phyloP scores from a whole-genome alignment of 768 basidiomycete genomes.

The Suillus lakei region DNA sequence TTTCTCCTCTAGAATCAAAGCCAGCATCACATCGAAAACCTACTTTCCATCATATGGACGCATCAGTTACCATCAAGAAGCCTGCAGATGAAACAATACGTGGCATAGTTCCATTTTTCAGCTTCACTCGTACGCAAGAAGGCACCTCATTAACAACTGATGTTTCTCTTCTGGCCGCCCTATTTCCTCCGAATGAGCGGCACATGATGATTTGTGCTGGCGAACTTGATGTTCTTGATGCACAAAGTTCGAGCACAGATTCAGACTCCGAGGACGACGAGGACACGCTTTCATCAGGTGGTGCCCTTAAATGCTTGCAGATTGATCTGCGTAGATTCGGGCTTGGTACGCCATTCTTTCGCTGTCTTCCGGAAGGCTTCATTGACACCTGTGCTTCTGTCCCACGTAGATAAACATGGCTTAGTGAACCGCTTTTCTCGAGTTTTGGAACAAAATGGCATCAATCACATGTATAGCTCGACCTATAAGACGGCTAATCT shows the following conservation, averaged over 20 bases:
- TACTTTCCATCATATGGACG: conserved; percentile 10
- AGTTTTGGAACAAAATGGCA: conserved; percentile 70
- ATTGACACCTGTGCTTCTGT: conserved; percentile 8
- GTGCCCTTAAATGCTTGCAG: conserved; percentile 68
- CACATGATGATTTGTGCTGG: conserved; percentile 77
- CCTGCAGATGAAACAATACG: conserved; percentile 7
- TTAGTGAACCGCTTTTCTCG: conserved; percentile 78
- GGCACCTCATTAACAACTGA: conserved; percentile 80
- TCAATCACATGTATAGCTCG: conserved; percentile 86
- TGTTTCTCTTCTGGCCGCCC: conserved; percentile 62
- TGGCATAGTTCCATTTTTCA: conserved; percentile 70
- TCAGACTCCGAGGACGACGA: conserved; percentile 45
- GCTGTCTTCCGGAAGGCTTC: conserved; percentile 2
- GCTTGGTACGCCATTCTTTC: conserved; percentile 50
- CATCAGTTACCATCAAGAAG: conserved; percentile 20
- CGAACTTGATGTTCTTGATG: conserved; percentile 65
- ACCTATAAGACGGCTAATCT: conserved; percentile 86
- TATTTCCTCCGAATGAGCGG: conserved; percentile 74
- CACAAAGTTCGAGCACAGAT: conserved; percentile 33
- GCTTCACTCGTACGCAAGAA: conserved; percentile 77
- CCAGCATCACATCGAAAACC: conserved; percentile 14
- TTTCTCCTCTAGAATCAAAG: conserved; percentile 31
- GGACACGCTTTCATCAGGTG: conserved; percentile 37
- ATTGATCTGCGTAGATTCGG: conserved; percentile 77
- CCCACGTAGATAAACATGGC: conserved; percentile 68